Evolutionary conservation across 1,284 basidiomycete species (phyloP).

Genomic region (Malassezia psittaci): DNA sequence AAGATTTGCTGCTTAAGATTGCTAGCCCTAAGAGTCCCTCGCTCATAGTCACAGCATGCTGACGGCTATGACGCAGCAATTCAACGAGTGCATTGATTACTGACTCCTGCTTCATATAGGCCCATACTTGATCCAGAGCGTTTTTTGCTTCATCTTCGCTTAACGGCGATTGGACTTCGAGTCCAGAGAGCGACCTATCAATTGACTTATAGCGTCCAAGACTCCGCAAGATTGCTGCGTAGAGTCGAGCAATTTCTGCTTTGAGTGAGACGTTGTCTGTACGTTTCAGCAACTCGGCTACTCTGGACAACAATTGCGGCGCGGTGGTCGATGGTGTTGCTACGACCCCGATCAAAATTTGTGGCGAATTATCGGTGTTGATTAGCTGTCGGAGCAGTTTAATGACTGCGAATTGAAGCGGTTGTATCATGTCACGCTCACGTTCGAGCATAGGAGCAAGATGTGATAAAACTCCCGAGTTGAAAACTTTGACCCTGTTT

Average conservation of each 20-base stretch:
- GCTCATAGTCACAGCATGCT: conserved; percentile 74
- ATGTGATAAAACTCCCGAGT: conserved; percentile 17
- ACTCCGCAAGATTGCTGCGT: conserved; percentile 63
- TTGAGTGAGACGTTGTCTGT: conserved; percentile 72
- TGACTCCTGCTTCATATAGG: conserved; percentile 15
- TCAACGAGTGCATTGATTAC: conserved; percentile 55
- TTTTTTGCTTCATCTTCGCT: not conserved
- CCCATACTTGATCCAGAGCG: conserved; percentile 3
- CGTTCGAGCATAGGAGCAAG: conserved; percentile 20
- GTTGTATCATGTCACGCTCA: conserved; percentile 32
- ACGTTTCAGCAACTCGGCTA: conserved; percentile 65
- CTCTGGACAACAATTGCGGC: conserved; percentile 52
- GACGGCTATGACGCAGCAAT: conserved; percentile 64
- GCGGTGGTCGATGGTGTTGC: not conserved
- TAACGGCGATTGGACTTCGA: not conserved
- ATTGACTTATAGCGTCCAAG: conserved; percentile 22
- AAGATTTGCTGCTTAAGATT: conserved; percentile 51
- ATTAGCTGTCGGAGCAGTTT: conserved; percentile 81
- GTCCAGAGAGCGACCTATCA: not conserved
- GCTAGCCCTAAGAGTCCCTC: conserved; percentile 77
- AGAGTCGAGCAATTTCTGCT: conserved; percentile 76
- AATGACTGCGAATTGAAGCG: conserved; percentile 76
- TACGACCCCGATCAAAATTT: conserved; percentile 55
- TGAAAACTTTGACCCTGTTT: conserved; percentile 28
- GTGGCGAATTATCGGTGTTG: conserved; percentile 50